Conservation (phyloP, 805 yeast species). For the Candida takata region DNA sequence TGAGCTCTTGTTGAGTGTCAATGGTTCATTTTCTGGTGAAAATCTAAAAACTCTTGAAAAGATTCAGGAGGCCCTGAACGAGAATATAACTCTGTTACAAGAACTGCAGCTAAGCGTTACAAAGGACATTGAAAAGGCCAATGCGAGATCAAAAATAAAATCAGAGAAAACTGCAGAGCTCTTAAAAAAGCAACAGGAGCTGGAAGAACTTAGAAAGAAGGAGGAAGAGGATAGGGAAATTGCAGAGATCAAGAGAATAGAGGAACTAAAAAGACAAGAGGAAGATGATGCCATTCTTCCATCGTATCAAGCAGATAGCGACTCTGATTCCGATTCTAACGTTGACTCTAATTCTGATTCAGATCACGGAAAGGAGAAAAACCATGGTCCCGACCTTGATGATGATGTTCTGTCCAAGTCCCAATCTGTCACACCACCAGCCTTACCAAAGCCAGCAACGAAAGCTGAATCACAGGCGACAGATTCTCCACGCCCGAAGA, state of each 20-base stretch:
- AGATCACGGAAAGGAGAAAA: too few relatives aligned
- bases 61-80: constrained; percentile 8
- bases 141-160: constrained; percentile 7
- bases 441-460: neutral
- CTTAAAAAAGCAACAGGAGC: constrained; percentile 9
- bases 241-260: constrained; percentile 4
- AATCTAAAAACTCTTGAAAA: constrained; percentile 6
- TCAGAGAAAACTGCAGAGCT: constrained; percentile 12
- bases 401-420: too few relatives aligned
- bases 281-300: constrained; percentile 18
- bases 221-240: constrained; percentile 4
- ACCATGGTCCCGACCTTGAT: too few relatives aligned
- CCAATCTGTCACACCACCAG: neutral
- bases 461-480: neutral
- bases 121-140: constrained; percentile 8
- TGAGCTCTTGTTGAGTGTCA: constrained; percentile 12
- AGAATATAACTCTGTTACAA: constrained; percentile 12
- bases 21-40: constrained; percentile 12
- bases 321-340: constrained; percentile 2
- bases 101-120: constrained; percentile 14
- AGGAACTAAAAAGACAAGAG: constrained; percentile 6
- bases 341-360: neutral
- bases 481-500: constrained; percentile 2
- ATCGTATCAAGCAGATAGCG: constrained; percentile 15
- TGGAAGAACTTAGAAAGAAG: constrained; percentile 8